These are phyloP conservation scores for Pisolithus albus DNA, from an alignment of 768 basidiomycete species.

Conservation along the genomic window DNA sequence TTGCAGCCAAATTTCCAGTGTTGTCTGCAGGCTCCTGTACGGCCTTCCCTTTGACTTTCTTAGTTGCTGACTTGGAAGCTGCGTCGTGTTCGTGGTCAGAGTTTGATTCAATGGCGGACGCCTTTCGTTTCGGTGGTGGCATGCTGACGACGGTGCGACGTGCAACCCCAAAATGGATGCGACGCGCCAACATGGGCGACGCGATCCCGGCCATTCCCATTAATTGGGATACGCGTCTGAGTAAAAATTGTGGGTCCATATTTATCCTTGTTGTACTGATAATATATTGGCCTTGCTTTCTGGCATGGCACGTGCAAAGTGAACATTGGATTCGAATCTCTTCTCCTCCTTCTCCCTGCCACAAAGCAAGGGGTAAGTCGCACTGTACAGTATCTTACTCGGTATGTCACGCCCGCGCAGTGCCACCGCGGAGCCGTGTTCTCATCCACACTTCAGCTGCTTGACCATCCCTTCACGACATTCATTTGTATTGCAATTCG, in stretches of 20 bases:
- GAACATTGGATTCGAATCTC: background rate
- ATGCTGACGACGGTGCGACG: constrained; percentile 9
- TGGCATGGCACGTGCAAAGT: constrained; percentile 8
- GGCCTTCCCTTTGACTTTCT: constrained; percentile 18
- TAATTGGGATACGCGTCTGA: constrained; percentile 1
- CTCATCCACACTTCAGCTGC: background rate
- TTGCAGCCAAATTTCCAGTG: constrained; percentile 24
- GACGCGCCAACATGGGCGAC: constrained; percentile 2
- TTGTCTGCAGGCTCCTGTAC: constrained; percentile 11
- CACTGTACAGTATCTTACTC: constrained; percentile 3
- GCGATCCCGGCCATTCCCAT: background rate
- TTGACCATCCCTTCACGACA: background rate
- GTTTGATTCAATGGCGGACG: constrained; percentile 19
- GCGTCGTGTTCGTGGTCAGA: constrained; percentile 24
- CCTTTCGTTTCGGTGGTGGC: constrained; percentile 27
- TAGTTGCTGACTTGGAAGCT: constrained; percentile 16
- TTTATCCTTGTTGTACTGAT: constrained; percentile 6
- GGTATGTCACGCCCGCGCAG: background rate
- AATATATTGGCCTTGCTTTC: background rate
- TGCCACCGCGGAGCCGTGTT: background rate
- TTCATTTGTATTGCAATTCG: background rate
- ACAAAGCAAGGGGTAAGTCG: constrained; percentile 8
- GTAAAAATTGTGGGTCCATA: constrained; percentile 15
- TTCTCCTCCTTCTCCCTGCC: background rate
- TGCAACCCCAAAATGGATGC: background rate